Conservation (phyloP, 805 yeast genomes). For the Hemisphaericaspora nanyangensis region DNA sequence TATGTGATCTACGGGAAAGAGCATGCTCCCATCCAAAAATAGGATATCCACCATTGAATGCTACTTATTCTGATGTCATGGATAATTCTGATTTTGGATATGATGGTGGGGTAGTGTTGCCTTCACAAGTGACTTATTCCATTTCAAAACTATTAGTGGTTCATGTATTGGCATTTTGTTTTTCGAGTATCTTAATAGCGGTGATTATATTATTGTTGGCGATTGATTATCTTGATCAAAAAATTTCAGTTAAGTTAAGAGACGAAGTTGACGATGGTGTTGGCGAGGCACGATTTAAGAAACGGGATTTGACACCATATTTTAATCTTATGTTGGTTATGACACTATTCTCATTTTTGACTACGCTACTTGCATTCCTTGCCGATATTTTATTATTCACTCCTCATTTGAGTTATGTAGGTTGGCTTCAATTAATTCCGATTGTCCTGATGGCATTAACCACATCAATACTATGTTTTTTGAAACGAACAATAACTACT, state of each 20-base stretch:
- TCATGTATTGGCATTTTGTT: conserved; percentile 37
- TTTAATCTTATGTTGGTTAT: conserved; percentile 53
- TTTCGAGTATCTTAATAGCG: conserved; percentile 19
- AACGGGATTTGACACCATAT: conserved; percentile 24
- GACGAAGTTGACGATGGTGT: conserved; percentile 2
- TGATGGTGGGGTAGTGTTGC: conserved; percentile 29
- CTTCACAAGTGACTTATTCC: conserved; percentile 36
- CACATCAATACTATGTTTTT: conserved; percentile 64
- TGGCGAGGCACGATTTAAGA: conserved; percentile 4
- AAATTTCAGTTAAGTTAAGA: background rate
- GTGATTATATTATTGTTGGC: conserved; percentile 9
- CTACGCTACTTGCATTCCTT: conserved; percentile 68
- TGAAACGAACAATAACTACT: conserved; percentile 63
- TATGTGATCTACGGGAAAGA: conserved; percentile 27
- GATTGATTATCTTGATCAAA: conserved; percentile 1
- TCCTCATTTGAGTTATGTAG: conserved; percentile 73
- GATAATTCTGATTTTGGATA: conserved; percentile 5
- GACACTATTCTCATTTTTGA: conserved; percentile 65
- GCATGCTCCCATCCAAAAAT: conserved; percentile 31
- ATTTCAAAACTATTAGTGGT: conserved; percentile 40
- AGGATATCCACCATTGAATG: conserved; percentile 31
- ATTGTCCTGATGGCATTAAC: conserved; percentile 61
- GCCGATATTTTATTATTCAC: conserved; percentile 79
- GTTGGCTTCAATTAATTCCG: conserved; percentile 77
- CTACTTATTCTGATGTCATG: conserved; percentile 11